Evolutionary conservation across 2,329 filamentous ascomycete genomes (phyloP), one percentile per base, ranked within the genome.

Genomic region (Colletotrichum sansevieriae): DNA sequence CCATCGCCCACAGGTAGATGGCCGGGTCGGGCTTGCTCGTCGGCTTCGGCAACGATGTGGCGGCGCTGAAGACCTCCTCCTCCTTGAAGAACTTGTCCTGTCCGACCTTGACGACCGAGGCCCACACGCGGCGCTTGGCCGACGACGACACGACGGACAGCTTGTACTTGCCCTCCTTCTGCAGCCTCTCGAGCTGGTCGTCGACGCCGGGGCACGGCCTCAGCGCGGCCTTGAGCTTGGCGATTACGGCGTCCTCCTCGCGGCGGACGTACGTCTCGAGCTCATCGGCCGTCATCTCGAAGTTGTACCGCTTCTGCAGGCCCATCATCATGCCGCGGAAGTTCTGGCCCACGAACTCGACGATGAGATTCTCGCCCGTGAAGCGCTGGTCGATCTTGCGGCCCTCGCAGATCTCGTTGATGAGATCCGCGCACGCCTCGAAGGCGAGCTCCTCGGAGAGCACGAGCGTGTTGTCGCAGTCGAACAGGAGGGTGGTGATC

Each of bases 381-480:
- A 97, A 97, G 77, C 87, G 88, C 74, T 88, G 85, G 35, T 79
- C 73, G 69, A 93, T 84, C 74, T 85, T 83, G 76, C 91, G 86
- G 76, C 87, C 86, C 74, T 86, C 85, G 78, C 95, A 89, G 79
- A 97, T 93, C 80, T 94, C 85, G 83, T 97, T 97, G 85, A 94
- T 91, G 72, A 97, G 90, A 70, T 93, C 92, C 76, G 94, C 93
- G 81, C 93, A 97, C 73, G 93, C 94, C 83, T 95, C 93, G 80
- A 97, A 97, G 78, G 94, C 94, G 74, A 97, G 87, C 76, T 92
- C 90, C 84, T 97, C 95, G 63, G 93, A 97, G 75, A 96, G 89
- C 78, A 96, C 94, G 79, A 97, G 93, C 72, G 94, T 97, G 87
- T 97, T 97, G 88, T 97, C 88, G 81, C 88, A 90, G 80, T 94